These are phyloP conservation scores for Ephemerocybe angulata DNA, from an alignment of 768 basidiomycete genomes.

Conservation along the genomic window DNA sequence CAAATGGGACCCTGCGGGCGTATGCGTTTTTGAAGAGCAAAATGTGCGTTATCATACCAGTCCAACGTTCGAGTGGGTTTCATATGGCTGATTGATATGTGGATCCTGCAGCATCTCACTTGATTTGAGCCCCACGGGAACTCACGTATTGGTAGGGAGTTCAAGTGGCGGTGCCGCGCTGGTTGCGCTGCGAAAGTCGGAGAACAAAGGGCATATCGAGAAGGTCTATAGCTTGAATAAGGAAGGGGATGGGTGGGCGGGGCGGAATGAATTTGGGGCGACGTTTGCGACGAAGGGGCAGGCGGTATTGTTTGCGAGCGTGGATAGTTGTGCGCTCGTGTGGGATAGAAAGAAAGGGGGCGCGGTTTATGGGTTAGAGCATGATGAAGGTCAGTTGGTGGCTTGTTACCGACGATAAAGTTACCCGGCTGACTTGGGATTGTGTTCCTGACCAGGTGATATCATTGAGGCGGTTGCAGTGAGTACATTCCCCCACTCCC, in stretches of 20 bases:
- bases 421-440: slow-evolving; percentile 13
- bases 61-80: neutral
- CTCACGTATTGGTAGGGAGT: slow-evolving; percentile 52
- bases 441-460: slow-evolving; percentile 30
- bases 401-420: slow-evolving; percentile 6
- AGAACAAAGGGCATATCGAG: slow-evolving; percentile 50
- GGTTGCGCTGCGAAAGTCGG: slow-evolving; percentile 46
- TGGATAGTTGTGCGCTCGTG: slow-evolving; percentile 52
- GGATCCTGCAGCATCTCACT: slow-evolving; percentile 42
- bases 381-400: slow-evolving; percentile 49
- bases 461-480: slow-evolving; percentile 40
- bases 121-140: slow-evolving; percentile 46
- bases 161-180: slow-evolving; percentile 47
- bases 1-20: slow-evolving; percentile 61
- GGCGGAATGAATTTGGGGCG: slow-evolving; percentile 38
- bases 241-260: slow-evolving; percentile 11
- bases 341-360: slow-evolving; percentile 58
- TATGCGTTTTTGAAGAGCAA: slow-evolving; percentile 55
- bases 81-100: neutral
- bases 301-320: slow-evolving; percentile 53
- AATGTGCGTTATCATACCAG: slow-evolving; percentile 42
- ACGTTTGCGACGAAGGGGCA: slow-evolving; percentile 52
- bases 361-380: slow-evolving; percentile 57
- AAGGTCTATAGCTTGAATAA: slow-evolving; percentile 49
- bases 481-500: slow-evolving; percentile 14